Evolutionary conservation across 805 yeast genomes (phyloP), one percentile per base, ranked within the genome.

Genomic region (Barnettozyma populi): DNA sequence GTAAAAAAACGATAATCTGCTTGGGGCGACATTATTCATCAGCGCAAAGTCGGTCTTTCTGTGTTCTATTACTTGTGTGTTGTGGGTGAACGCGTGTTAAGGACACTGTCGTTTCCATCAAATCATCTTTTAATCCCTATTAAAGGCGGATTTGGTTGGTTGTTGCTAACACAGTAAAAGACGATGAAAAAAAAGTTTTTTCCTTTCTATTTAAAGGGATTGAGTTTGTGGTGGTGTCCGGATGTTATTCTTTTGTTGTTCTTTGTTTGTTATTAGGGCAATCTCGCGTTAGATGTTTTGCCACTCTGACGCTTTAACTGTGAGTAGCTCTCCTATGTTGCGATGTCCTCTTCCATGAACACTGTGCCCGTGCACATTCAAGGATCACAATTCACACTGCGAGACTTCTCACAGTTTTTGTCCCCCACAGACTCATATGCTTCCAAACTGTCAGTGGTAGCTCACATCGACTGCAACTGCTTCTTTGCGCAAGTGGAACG

Each of bases 401-500:
- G 66, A 25, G 76, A 85, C 52, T 61, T 86, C 3, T 49, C 65
- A 9, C 75, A 72, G 39, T 64, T 86, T 14, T 69, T 72, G 43
- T 72, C 77, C 42, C 67, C 70, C 1, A 53, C 58, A 2, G 70
- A 65, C 11, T 70, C 94, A 2, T 82, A 77, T 61, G 56, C 59
- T 7, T 82, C 90, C 51, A 88, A 92, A 2, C 68, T 92, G 10
- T 73, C 96, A 0, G 85, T 86, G 21, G 77, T 94, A 35, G 90
- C 85, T 7, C 95, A 90, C 57, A 76, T 94, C 21, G 99, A 94
- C 66, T 77, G 89, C 57, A 95, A 94, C 67, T 97, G 98, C 11
- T 94, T 90, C 64, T 94, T 86, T 66, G 96, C 99, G 0, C 99
- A 94, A 61, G 94, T 84, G 27, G 97, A 94, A 59, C 92, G 85